Conservation (phyloP, 2,329 filamentous ascomycete genomes). For the Fonsecaea nubica region DNA sequence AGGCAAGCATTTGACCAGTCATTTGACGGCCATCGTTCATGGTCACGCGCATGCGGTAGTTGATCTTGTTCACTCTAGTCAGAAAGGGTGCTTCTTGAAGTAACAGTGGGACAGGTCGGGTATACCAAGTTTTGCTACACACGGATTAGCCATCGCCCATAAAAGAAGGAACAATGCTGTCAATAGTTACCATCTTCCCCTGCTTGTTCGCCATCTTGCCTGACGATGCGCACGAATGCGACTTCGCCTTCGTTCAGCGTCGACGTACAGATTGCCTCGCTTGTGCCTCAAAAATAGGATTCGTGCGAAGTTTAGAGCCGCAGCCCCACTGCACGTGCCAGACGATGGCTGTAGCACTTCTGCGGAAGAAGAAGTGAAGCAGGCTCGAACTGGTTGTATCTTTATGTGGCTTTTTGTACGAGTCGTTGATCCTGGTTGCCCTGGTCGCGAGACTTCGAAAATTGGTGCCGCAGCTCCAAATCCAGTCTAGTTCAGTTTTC, state of each 20-base stretch:
- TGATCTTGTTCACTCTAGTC: conserved; percentile 70
- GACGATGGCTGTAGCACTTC: conserved; percentile 37
- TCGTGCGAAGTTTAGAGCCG: conserved; percentile 35
- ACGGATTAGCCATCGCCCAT: conserved; percentile 44
- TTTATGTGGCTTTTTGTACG: conserved; percentile 5
- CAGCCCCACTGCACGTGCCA: conserved; percentile 35
- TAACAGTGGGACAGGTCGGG: background rate
- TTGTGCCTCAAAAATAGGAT: conserved; percentile 32
- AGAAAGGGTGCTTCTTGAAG: background rate
- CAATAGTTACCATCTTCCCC: conserved; percentile 92
- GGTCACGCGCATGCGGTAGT: conserved; percentile 98
- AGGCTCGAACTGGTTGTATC: conserved; percentile 37
- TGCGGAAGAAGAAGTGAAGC: conserved; percentile 12
- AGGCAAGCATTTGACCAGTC: conserved; percentile 97
- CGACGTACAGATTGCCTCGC: conserved; percentile 6
- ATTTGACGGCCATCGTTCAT: conserved; percentile 95
- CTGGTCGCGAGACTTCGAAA: conserved; percentile 16
- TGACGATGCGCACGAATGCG: conserved; percentile 54
- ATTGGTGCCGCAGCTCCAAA: conserved; percentile 20
- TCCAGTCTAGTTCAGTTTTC: conserved; percentile 11
- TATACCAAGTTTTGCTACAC: conserved; percentile 70
- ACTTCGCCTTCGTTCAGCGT: conserved; percentile 38
- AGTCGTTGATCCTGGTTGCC: conserved; percentile 10
- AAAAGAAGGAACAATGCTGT: background rate
- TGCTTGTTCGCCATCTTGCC: conserved; percentile 84